Conservation (phyloP, 1,284 basidiomycete genomes). For the Boletus calvinii region DNA sequence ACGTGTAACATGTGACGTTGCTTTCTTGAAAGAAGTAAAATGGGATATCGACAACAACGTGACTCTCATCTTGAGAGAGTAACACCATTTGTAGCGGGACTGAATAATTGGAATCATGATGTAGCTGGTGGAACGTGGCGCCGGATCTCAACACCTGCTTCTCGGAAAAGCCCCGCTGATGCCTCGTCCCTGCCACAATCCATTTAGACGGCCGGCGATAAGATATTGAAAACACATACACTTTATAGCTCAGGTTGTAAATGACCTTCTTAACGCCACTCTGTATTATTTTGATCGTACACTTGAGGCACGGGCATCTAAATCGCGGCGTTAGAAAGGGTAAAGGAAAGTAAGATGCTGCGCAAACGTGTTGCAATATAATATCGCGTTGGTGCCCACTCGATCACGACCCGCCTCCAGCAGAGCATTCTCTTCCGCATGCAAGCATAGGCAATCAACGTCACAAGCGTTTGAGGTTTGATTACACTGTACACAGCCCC, state of each 20-base stretch:
- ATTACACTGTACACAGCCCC: conserved; percentile 85
- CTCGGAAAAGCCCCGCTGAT: conserved; percentile 71
- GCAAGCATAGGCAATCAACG: conserved; percentile 88
- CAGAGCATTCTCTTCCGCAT: conserved; percentile 98
- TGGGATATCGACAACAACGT: conserved; percentile 67
- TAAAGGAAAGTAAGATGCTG: background rate
- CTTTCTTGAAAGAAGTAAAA: conserved; percentile 50
- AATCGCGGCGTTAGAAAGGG: conserved; percentile 4
- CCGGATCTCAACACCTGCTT: conserved; percentile 77
- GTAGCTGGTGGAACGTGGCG: conserved; percentile 49
- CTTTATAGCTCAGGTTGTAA: conserved; percentile 94
- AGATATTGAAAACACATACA: conserved; percentile 51
- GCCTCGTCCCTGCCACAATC: conserved; percentile 64
- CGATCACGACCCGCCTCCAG: conserved; percentile 89
- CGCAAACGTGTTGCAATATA: conserved; percentile 87
- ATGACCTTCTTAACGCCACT: conserved; percentile 92
- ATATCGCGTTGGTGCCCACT: conserved; percentile 76
- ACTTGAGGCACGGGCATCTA: conserved; percentile 96
- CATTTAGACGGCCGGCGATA: conserved; percentile 1
- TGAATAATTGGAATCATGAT: conserved; percentile 15
- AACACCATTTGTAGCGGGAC: conserved; percentile 6
- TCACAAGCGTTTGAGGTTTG: conserved; percentile 34
- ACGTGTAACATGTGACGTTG: conserved; percentile 39
- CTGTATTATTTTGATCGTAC: conserved; percentile 97
- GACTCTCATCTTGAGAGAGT: conserved; percentile 40